phyloP scores from a whole-genome alignment of 2,329 filamentous ascomycete species.

The Fusarium pilosicola region DNA sequence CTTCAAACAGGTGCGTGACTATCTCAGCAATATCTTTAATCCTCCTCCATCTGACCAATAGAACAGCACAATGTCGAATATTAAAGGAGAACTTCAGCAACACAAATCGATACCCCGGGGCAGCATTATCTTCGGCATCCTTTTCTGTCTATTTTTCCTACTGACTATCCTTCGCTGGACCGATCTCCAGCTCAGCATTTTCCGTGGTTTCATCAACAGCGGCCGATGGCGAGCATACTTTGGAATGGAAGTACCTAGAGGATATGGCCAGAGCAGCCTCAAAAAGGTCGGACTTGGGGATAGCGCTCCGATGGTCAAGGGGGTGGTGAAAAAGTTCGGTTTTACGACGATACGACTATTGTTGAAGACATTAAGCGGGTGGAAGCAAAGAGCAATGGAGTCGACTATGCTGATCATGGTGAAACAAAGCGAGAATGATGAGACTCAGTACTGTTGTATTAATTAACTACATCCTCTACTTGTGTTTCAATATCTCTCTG shows the following conservation, averaged over 20 bases:
- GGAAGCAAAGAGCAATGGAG: background rate
- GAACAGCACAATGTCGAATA: background rate
- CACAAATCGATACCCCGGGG: background rate
- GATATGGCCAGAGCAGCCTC: no score
- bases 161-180: background rate
- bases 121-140: background rate
- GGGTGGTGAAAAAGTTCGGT: conserved; percentile 3
- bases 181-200: background rate
- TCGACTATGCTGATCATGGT: background rate
- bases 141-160: background rate
- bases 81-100: background rate
- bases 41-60: background rate
- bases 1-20: background rate
- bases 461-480: background rate
- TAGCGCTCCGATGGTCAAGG: background rate
- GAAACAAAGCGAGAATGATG: background rate
- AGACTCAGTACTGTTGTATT: no score
- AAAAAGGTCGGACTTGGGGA: background rate
- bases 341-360: background rate
- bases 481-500: background rate
- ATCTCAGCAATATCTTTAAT: background rate
- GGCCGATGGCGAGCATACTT: background rate
- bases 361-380: background rate
- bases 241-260: no score
- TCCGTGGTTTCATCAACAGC: background rate